Percentiles rank a stretch among this genome's conserved stretches.
phyloP scores from a whole-genome alignment of 148 eudicot species.

The Vaccinium corymbosum region DNA sequence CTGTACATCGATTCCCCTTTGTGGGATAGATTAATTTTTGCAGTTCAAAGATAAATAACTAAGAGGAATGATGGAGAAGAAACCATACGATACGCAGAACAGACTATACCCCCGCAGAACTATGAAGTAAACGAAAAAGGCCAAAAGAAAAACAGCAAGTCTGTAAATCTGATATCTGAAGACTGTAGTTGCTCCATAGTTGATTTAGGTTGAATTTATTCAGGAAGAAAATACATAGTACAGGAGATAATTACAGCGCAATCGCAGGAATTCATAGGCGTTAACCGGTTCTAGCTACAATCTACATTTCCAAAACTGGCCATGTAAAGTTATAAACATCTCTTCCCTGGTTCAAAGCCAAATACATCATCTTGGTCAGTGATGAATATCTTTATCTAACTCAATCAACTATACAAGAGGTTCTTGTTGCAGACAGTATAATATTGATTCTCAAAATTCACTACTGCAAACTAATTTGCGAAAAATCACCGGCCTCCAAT shows the following conservation, averaged over 20 bases:
- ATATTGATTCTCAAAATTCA: neutral
- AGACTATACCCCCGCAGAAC: neutral
- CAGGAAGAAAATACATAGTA: neutral
- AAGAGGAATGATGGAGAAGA: neutral
- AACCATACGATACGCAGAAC: neutral
- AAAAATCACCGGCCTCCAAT: neutral
- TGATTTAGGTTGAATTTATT: neutral
- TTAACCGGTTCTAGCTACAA: neutral
- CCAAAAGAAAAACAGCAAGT: too few relatives aligned
- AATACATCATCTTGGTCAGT: neutral
- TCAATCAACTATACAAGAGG: conserved; percentile 2
- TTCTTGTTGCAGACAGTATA: neutral
- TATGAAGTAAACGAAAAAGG: neutral
- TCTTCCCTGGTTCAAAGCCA: neutral
- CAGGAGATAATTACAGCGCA: neutral
- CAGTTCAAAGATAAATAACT: too few relatives aligned
- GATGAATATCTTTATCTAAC: conserved; percentile 8
- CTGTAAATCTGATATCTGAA: neutral
- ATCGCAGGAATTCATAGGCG: neutral
- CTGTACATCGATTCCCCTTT: too few relatives aligned
- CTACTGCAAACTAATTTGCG: conserved; percentile 5
- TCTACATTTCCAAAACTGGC: neutral
- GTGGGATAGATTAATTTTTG: too few relatives aligned
- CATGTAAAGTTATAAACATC: neutral
- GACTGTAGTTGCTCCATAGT: neutral